Percentiles rank a stretch among this genome's conserved stretches.
Conservation (phyloP, 306 rosid species). For the Cucurbita moschata region DNA sequence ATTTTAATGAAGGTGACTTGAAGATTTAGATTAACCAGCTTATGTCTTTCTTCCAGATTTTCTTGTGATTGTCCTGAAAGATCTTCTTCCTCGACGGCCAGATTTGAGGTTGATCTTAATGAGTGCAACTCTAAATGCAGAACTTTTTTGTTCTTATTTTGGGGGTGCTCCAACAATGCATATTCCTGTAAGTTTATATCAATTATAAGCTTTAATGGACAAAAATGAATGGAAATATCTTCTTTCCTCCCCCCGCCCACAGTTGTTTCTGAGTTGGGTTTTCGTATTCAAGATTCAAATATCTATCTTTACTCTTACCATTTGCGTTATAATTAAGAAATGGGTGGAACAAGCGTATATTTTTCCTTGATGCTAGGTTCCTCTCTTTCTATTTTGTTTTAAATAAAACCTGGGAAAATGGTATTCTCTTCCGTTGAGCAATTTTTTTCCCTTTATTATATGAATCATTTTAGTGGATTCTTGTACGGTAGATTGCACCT, state of each 20-base stretch:
- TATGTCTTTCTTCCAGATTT: slow-evolving; percentile 20
- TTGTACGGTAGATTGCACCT: background rate
- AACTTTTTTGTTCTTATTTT: slow-evolving; percentile 37
- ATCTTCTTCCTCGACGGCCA: slow-evolving; percentile 36
- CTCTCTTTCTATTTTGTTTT: background rate
- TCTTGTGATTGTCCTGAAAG: slow-evolving; percentile 37
- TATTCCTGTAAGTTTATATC: slow-evolving; percentile 27
- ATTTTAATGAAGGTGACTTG: slow-evolving; percentile 47
- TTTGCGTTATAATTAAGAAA: background rate
- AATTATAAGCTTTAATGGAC: background rate
- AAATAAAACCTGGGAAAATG: background rate
- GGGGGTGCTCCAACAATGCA: slow-evolving; percentile 32
- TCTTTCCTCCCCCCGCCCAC: background rate
- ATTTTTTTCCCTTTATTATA: background rate
- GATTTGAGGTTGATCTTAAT: slow-evolving; percentile 33
- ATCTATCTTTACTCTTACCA: background rate
- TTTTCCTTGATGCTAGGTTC: background rate
- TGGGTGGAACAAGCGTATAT: background rate
- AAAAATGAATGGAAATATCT: background rate
- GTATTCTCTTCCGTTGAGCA: background rate
- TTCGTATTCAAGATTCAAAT: background rate
- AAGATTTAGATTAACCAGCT: background rate
- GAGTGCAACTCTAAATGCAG: slow-evolving; percentile 38
- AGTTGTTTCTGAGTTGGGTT: background rate
- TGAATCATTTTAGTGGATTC: background rate